Base-by-base conservation (phyloP, 495 filamentous ascomycete species). In the Hyaloscypha finlandica region DNA sequence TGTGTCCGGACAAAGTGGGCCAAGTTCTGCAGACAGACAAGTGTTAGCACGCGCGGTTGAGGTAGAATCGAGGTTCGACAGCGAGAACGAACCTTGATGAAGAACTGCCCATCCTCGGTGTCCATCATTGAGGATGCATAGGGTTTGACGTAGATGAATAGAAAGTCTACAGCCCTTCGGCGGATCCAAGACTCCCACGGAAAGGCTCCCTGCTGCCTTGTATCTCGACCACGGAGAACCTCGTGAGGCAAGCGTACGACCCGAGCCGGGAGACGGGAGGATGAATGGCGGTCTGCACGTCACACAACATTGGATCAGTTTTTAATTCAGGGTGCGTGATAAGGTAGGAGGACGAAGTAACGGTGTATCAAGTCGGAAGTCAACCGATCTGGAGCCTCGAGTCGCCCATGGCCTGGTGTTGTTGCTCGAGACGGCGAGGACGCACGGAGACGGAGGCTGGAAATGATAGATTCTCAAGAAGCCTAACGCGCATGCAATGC, bases 1-100 rank as follows among this genome's bases (percentile, higher is more conserved):
- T 99, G 92, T 39, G 93, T 97, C 64, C 94, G 92, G 75, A 99
- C 93, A 80, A 96, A 98, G 77, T 88, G 90, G 69, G 94, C 93
- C 68, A 99, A 85, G 81, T 95, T 95, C 94, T 97, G 69, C 64
- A 53, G 29, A 12, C 25, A 60, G n/a, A 20, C 48, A 45, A 35
- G 33, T 69, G 51, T 58, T 52, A 66, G 74, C 73, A 70, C 51
- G 42, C 42, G 42, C 42, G 42, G 42, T 6, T 48, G 42, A 48
- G 45, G 39, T 65, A 25, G 14, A 22, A 60, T 61, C 53, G 20
- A 19, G 37, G 16, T 59, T 33, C 12, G 22, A 60, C 22, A 37
- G 25, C 25, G 9, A 31, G 19, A 22, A 33, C 33, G 56, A 81
- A 92, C 91, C 85, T 93, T 96, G 71, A 95, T 85, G 80, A 94